Base-by-base conservation (phyloP, 257 asterid genomes). In the Fraxinus quadrangulata region DNA sequence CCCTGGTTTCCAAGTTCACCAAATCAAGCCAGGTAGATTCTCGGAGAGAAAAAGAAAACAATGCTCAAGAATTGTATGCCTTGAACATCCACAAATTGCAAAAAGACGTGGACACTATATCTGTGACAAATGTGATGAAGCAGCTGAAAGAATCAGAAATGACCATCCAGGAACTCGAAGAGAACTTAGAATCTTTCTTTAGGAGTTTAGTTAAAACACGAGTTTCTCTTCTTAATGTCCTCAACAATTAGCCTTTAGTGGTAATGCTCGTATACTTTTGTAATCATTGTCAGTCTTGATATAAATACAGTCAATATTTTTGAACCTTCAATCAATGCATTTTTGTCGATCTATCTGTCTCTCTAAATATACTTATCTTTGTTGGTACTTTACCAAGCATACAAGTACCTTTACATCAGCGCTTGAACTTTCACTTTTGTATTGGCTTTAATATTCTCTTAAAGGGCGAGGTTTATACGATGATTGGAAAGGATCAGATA, bases 171-270 rank as follows among this genome's bases (percentile, higher is more conserved):
- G 78, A 82, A 31, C 56, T 82, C 13, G 78, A 79, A 73, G 82
- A 12, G 45, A 72, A 42, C 8, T 47, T 79, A 23, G 74, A 72
- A 26, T 11, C 56, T 28, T 67, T 76, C 63, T 80, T 70, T 40
- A 59, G 19, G 67, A 76, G 72, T 65, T 51, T 70, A 75, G 63
- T 78, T 17, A 78, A 78, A 69, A 70, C 66, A 14, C 74, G 82
- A 61, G 82, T 59, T 26, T 61, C 82, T 26, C 77, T 78, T 12
- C 85, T 78, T n/a, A 82, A 74, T 74, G 70, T 59, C 70, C 81
- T 82, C 23, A 81, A 76, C 59, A 77, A 77, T 16, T 86, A 81
- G 69, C 19, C n/a, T 47, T 3, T n/a, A 36, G 13, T 11, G 67
- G 31, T 30, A 12, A 47, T 70, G 16, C 34, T 34, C 9, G 23